These are phyloP conservation scores for Puccinellia tenuiflora DNA, from an alignment of 176 grass and related monocot species.

Conservation along the genomic window DNA sequence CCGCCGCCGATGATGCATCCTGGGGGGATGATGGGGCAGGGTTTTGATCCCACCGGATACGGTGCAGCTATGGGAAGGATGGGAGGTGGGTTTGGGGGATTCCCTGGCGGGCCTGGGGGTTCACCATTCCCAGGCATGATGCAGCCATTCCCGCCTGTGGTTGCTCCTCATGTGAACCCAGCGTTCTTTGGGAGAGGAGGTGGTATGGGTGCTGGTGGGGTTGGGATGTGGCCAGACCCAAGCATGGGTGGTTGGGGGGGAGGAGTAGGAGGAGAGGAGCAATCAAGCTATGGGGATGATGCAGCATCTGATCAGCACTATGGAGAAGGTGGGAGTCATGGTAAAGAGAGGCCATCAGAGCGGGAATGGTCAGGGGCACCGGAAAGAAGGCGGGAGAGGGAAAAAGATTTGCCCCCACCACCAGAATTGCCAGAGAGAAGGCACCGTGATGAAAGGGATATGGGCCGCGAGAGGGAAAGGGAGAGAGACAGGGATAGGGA, in stretches of 20 bases:
- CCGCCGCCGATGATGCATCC: constrained; percentile 61
- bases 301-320: constrained; percentile 80
- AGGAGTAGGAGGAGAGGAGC: constrained; percentile 45
- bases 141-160: constrained; percentile 64
- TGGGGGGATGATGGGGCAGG: constrained; percentile 59
- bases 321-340: constrained; percentile 62
- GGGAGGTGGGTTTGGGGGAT: constrained; percentile 67
- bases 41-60: constrained; percentile 77
- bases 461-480: constrained; percentile 43
- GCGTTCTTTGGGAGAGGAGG: constrained; percentile 73
- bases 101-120: constrained; percentile 55
- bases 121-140: constrained; percentile 69
- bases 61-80: constrained; percentile 76
- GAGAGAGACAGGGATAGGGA: constrained; percentile 62
- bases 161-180: constrained; percentile 77
- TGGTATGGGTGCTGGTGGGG: constrained; percentile 38
- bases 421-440: constrained; percentile 52
- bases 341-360: constrained; percentile 61
- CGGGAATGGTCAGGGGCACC: constrained; percentile 56
- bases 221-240: constrained; percentile 74
- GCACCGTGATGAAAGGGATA: constrained; percentile 59
- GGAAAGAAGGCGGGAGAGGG: constrained; percentile 63
- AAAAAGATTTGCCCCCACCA: constrained; percentile 55
- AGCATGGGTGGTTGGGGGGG: constrained; percentile 63
- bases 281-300: constrained; percentile 84